Conservation (phyloP, 345 rosid genomes). For the Pistacia vera region DNA sequence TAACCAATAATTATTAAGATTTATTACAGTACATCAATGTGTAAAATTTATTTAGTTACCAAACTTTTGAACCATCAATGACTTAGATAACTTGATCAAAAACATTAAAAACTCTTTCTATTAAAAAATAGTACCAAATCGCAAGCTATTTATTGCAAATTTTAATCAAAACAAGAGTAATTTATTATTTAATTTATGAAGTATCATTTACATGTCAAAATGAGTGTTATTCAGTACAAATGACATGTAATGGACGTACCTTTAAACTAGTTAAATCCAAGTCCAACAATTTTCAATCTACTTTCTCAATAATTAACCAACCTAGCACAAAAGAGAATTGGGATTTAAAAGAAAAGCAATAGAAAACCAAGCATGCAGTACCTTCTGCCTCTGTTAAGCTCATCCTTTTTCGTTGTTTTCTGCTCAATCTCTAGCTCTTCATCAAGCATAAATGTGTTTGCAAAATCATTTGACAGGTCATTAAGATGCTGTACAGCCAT, state of each 20-base stretch:
- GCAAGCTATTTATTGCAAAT: background rate
- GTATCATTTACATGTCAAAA: background rate
- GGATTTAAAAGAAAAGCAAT: background rate
- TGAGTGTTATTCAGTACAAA: background rate
- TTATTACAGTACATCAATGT: too few species aligned
- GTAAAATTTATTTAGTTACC: too few species aligned
- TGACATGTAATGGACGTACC: background rate
- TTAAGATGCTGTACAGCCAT: constrained; percentile 35
- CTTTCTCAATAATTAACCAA: background rate
- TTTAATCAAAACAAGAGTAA: background rate
- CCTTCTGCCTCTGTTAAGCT: constrained; percentile 53
- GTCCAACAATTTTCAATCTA: background rate
- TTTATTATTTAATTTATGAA: too few species aligned
- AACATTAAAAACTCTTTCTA: background rate
- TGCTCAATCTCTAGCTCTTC: constrained; percentile 95
- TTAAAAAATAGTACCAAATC: background rate
- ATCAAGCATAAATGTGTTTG: constrained; percentile 85
- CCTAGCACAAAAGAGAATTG: background rate
- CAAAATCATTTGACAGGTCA: constrained; percentile 67
- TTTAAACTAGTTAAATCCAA: background rate
- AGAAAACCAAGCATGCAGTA: constrained; percentile 27
- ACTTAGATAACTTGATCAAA: too few species aligned
- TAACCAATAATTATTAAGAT: too few species aligned
- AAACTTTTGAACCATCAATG: too few species aligned
- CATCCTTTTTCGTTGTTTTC: constrained; percentile 50